These are phyloP conservation scores for Harringtonia lauricola DNA, from an alignment of 2,329 filamentous ascomycete species.

Conservation along the genomic window DNA sequence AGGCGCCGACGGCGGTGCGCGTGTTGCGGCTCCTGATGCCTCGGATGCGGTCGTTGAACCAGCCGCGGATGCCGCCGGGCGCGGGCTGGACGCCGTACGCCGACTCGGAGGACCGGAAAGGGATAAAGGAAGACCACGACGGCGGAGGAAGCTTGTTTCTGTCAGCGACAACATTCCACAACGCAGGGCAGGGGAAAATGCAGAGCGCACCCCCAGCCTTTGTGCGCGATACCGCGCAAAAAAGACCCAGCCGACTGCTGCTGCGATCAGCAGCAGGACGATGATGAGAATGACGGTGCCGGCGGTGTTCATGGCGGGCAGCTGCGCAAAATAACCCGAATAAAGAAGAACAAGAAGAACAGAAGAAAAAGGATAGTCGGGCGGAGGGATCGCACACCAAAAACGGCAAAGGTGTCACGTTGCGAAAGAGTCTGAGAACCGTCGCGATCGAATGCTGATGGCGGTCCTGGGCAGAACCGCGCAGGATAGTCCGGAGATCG, in stretches of 20 bases:
- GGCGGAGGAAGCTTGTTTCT: conserved; percentile 59
- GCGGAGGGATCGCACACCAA: no score
- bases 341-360: not conserved
- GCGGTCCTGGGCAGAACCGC: no score
- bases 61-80: conserved; percentile 55
- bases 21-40: conserved; percentile 49
- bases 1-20: conserved; percentile 58
- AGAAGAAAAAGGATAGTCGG: not conserved
- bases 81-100: conserved; percentile 41
- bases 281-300: conserved; percentile 66
- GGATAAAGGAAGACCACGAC: conserved; percentile 55
- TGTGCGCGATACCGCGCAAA: conserved; percentile 64
- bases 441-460: no score
- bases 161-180: not conserved
- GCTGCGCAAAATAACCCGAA: not conserved
- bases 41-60: conserved; percentile 57
- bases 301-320: conserved; percentile 39
- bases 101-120: conserved; percentile 44
- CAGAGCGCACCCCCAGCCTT: conserved; percentile 52
- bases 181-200: not conserved
- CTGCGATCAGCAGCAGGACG: conserved; percentile 47
- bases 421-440: no score
- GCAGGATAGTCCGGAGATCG: no score
- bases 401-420: no score
- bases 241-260: conserved; percentile 53